Percentiles rank a stretch among this genome's conserved stretches.
Evolutionary conservation across 2,329 filamentous ascomycete species (phyloP).

Genomic region (Alternaria infectoria): DNA sequence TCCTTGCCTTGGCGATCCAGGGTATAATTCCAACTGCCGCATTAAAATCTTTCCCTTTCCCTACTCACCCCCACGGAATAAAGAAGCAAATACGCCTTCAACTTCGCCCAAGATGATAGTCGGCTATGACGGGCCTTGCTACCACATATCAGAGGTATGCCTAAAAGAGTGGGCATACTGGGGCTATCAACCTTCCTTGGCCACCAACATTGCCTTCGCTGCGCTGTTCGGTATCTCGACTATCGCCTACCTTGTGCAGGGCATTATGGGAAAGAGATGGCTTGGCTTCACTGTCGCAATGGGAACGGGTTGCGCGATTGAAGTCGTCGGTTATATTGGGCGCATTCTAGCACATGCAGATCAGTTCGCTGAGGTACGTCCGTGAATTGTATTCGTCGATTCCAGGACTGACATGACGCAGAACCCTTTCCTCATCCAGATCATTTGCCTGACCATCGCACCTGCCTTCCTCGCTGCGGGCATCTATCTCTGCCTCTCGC

Average conservation of each 20-base stretch:
- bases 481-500: conserved; percentile 68
- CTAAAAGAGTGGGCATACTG: conserved; percentile 51
- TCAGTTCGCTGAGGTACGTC: conserved; percentile 58
- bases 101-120: not conserved
- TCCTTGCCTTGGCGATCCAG: not conserved
- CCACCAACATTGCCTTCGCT: conserved; percentile 51
- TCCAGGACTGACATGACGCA: conserved; percentile 32
- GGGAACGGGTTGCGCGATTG: conserved; percentile 62
- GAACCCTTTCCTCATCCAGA: conserved; percentile 69
- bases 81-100: not conserved
- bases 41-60: not conserved
- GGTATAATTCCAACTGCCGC: not conserved
- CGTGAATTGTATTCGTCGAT: not conserved
- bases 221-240: conserved; percentile 53
- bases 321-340: conserved; percentile 68
- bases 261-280: conserved; percentile 46
- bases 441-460: conserved; percentile 65
- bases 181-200: conserved; percentile 52
- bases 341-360: conserved; percentile 64
- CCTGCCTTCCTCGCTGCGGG: conserved; percentile 65
- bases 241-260: conserved; percentile 47
- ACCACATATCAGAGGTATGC: conserved; percentile 49
- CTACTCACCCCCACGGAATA: not conserved
- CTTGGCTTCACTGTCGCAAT: conserved; percentile 57
- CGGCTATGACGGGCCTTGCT: conserved; percentile 17